Base-by-base conservation (phyloP, 495 filamentous ascomycete genomes). In the Penicillium mononematosum region DNA sequence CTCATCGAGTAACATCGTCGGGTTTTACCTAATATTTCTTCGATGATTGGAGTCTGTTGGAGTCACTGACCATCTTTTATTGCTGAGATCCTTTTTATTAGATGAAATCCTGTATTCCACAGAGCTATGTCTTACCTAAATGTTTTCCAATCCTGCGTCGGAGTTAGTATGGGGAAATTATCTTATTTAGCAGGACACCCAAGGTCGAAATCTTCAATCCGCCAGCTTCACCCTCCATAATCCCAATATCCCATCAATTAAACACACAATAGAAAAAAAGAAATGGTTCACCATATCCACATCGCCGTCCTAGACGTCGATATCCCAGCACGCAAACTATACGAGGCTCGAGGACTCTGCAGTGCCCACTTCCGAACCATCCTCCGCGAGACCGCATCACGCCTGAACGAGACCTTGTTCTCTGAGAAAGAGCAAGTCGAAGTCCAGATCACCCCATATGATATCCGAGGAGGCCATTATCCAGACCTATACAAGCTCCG, bases 301-400 rank as follows among this genome's bases (percentile, higher is more conserved):
- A 60, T 74, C 49, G 70, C 71, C 20, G 62, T 71, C 44, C 61
- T 73, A 34, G 70, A 73, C 55, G 64, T 67, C 36, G 70, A 73
- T 38, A 67, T 73, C 41, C 70, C 70, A 22, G 66, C 63, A 1
- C 70, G 61, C 20, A 22, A 51, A 5, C 58, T 71, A 9, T 73
- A 73, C 53, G 65, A 66, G 32, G 64, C 66, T 9, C 65, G 67
- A 4, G 70, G 70, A 7, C 60, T 73, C 16, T 73, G 62, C 60
- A 73, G 70, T 36, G 62, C 70, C 1, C 70, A 71, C 46, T 73
- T 71, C 45, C 67, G 69, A 49, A 56, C 59, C 7, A 61, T 73
- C 25, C 67, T 73, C 5, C 65, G 63, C 43, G 65, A 67, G 29
- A 69, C 70, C 12, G 70, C 67, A 29, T 25, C 56, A 14, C 58